These are phyloP conservation scores for Rubia tinctorum DNA, from an alignment of 305 asterid species.

Conservation along the genomic window DNA sequence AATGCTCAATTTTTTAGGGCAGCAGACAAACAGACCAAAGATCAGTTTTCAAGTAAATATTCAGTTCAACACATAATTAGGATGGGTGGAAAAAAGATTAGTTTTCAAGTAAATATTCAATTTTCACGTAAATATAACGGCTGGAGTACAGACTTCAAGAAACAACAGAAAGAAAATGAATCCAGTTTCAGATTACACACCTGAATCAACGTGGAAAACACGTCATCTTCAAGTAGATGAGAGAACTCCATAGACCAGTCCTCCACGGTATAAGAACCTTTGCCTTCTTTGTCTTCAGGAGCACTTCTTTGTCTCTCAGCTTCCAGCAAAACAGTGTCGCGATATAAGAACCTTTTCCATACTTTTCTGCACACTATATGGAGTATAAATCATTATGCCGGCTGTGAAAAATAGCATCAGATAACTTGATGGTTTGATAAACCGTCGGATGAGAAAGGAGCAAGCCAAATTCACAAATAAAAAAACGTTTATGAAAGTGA, in stretches of 20 bases:
- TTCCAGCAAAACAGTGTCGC: conserved; percentile 64
- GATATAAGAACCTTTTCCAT: conserved; percentile 93
- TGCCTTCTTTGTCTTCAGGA: conserved; percentile 39
- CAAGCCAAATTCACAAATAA: background rate
- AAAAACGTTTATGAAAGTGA: background rate
- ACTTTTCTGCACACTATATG: conserved; percentile 43
- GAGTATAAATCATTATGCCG: background rate
- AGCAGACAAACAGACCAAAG: too few relatives aligned
- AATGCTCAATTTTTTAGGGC: too few relatives aligned
- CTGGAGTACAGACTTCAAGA: too few relatives aligned
- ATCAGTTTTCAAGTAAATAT: too few relatives aligned
- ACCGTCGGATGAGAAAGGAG: background rate
- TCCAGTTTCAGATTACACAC: conserved; percentile 27
- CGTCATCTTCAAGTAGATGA: conserved; percentile 69
- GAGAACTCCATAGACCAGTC: conserved; percentile 63
- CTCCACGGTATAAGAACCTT: too few relatives aligned
- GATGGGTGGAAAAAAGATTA: too few relatives aligned
- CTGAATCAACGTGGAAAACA: conserved; percentile 75
- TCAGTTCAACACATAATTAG: too few relatives aligned
- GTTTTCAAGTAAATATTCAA: too few relatives aligned
- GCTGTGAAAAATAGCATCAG: background rate
- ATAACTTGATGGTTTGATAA: background rate
- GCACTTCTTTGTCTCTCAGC: too few relatives aligned
- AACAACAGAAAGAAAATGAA: background rate
- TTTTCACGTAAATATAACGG: background rate